Percentiles rank a stretch among this genome's conserved stretches.
Evolutionary conservation across 257 asterid species (phyloP).

Genomic region (Solanum clarkiae): DNA sequence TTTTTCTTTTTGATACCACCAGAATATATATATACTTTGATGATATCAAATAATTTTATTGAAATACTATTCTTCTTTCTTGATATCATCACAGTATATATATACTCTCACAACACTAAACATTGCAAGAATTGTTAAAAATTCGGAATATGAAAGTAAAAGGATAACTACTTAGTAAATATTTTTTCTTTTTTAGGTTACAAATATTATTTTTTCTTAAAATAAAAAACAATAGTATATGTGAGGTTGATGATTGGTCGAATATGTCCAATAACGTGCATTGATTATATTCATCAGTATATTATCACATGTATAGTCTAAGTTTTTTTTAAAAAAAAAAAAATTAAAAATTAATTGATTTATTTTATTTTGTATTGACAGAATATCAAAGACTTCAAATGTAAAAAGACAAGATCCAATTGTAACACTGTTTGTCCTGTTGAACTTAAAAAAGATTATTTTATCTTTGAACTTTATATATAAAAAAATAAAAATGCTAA

Average conservation of each 20-base stretch:
- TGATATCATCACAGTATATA: too few relatives aligned
- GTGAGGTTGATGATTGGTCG: not conserved
- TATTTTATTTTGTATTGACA: not conserved
- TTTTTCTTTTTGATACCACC: too few relatives aligned
- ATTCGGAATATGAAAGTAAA: too few relatives aligned
- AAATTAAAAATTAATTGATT: not conserved
- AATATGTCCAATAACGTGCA: not conserved
- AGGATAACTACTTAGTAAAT: too few relatives aligned
- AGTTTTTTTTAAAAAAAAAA: too few relatives aligned
- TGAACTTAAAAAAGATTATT: not conserved
- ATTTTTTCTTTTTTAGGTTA: too few relatives aligned
- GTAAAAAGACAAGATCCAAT: not conserved
- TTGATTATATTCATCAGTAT: not conserved
- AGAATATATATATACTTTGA: too few relatives aligned
- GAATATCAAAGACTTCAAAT: not conserved
- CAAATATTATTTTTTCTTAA: too few relatives aligned
- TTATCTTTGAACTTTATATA: not conserved
- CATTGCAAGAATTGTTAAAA: too few relatives aligned
- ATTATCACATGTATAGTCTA: not conserved
- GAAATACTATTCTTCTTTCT: too few relatives aligned
- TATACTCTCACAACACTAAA: too few relatives aligned
- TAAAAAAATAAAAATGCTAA: not conserved
- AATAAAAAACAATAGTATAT: not conserved
- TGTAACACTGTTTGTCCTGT: not conserved
- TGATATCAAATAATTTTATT: too few relatives aligned